Conservation (phyloP, 23 red algal species). For the Cyanidioschyzon merolae region DNA sequence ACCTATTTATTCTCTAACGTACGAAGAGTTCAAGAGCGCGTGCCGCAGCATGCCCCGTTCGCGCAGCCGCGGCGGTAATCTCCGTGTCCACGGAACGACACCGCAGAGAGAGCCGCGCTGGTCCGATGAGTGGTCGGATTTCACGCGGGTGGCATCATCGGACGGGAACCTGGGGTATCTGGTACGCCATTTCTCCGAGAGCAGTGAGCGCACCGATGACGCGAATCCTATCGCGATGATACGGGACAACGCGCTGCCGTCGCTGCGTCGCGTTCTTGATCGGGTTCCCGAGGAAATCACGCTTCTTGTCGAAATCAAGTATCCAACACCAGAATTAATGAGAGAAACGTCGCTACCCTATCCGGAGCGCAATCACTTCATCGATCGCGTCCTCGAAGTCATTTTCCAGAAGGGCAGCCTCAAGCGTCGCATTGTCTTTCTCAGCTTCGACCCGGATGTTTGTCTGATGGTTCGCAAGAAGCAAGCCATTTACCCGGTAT, state of each 20-base stretch:
- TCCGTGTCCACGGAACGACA: neutral
- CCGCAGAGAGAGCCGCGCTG: neutral
- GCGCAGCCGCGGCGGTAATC: neutral
- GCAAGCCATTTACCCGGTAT: slow-evolving; percentile 68
- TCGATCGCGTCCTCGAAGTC: slow-evolving; percentile 43
- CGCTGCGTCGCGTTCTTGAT: slow-evolving; percentile 33
- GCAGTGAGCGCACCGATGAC: neutral
- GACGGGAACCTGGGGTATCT: neutral
- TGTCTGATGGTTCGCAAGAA: slow-evolving; percentile 72
- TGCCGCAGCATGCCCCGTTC: neutral
- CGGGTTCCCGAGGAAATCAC: slow-evolving; percentile 51
- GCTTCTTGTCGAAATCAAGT: slow-evolving; percentile 81
- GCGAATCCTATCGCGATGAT: slow-evolving; percentile 3
- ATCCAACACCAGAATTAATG: slow-evolving; percentile 47
- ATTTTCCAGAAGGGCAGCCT: slow-evolving; percentile 8
- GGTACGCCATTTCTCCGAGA: neutral
- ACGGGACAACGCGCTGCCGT: slow-evolving; percentile 20
- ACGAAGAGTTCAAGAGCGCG: neutral
- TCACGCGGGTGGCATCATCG: neutral
- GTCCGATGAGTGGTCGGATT: neutral
- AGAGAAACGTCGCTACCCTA: slow-evolving; percentile 32
- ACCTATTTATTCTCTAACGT: slow-evolving; percentile 11
- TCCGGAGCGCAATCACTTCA: slow-evolving; percentile 50
- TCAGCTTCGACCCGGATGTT: slow-evolving; percentile 78
- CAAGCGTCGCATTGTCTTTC: slow-evolving; percentile 41